These are phyloP conservation scores for Hypocrella siamensis DNA, from an alignment of 2,329 filamentous ascomycete species.

Conservation along the genomic window DNA sequence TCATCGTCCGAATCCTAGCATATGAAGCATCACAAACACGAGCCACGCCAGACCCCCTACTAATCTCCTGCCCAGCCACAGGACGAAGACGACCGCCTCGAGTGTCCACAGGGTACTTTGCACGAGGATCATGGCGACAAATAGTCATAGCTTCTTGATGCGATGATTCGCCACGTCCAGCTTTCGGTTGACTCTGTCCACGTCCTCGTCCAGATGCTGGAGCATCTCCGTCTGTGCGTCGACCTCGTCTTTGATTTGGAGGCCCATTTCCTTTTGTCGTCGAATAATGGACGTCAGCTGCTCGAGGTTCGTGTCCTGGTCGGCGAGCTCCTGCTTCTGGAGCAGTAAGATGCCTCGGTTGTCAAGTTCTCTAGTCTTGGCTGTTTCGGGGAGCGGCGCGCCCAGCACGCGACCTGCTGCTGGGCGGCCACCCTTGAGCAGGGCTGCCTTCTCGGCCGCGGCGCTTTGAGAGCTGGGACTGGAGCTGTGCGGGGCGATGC, in stretches of 20 bases:
- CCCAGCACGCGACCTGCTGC: slow-evolving; percentile 54
- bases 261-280: slow-evolving; percentile 62
- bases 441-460: slow-evolving; percentile 30
- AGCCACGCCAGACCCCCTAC: slow-evolving; percentile 12
- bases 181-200: slow-evolving; percentile 50
- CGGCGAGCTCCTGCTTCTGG: slow-evolving; percentile 56
- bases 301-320: slow-evolving; percentile 61
- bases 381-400: slow-evolving; percentile 57
- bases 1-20: slow-evolving; percentile 9
- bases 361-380: slow-evolving; percentile 60
- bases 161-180: slow-evolving; percentile 59
- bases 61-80: slow-evolving; percentile 12
- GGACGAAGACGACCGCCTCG: slow-evolving; percentile 15
- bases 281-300: slow-evolving; percentile 53
- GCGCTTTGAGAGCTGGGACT: slow-evolving; percentile 23
- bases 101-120: slow-evolving; percentile 12
- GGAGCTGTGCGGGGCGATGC: slow-evolving; percentile 9
- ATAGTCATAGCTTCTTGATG: slow-evolving; percentile 45
- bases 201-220: slow-evolving; percentile 48
- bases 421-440: slow-evolving; percentile 23
- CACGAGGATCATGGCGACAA: slow-evolving; percentile 10
- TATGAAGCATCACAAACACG: slow-evolving; percentile 11
- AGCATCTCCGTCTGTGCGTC: slow-evolving; percentile 57
- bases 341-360: slow-evolving; percentile 60
- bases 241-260: slow-evolving; percentile 61